These are phyloP conservation scores for Juglanconis oblonga DNA, from an alignment of 2,329 filamentous ascomycete species.

Conservation along the genomic window DNA sequence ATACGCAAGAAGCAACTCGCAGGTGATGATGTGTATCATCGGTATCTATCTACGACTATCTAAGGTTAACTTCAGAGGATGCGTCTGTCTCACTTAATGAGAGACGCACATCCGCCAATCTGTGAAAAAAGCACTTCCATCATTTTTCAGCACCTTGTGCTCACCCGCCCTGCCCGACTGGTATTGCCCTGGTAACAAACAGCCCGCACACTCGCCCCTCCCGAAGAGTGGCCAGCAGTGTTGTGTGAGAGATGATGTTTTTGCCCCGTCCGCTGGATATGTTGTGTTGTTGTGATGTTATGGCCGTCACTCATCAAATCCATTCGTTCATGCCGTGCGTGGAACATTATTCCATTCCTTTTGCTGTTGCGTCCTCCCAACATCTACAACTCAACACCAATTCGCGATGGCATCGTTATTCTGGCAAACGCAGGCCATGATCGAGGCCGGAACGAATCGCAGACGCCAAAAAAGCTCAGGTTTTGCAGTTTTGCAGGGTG, in stretches of 20 bases:
- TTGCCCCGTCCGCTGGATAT: not conserved
- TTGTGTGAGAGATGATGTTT: not conserved
- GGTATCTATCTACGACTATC: conserved; percentile 20
- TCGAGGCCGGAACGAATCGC: too few species aligned
- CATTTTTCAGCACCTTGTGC: not conserved
- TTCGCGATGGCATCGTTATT: not conserved
- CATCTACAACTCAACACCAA: not conserved
- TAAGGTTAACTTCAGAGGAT: conserved; percentile 5
- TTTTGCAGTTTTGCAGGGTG: too few species aligned
- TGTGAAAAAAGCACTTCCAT: not conserved
- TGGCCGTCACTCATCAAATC: not conserved
- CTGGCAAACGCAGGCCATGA: not conserved
- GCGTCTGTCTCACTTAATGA: not conserved
- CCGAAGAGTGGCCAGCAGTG: not conserved
- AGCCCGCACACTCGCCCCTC: not conserved
- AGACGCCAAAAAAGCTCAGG: too few species aligned
- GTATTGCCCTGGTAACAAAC: not conserved
- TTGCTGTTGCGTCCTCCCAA: not conserved
- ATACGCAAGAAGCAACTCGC: not conserved
- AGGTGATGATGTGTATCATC: conserved; percentile 19
- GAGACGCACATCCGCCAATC: not conserved
- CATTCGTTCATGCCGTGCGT: not conserved
- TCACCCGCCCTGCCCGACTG: not conserved
- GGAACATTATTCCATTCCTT: not conserved
- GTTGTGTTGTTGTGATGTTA: not conserved